Evolutionary conservation across 805 yeast species (phyloP).

Genomic region (Teunomyces aglyptinius): DNA sequence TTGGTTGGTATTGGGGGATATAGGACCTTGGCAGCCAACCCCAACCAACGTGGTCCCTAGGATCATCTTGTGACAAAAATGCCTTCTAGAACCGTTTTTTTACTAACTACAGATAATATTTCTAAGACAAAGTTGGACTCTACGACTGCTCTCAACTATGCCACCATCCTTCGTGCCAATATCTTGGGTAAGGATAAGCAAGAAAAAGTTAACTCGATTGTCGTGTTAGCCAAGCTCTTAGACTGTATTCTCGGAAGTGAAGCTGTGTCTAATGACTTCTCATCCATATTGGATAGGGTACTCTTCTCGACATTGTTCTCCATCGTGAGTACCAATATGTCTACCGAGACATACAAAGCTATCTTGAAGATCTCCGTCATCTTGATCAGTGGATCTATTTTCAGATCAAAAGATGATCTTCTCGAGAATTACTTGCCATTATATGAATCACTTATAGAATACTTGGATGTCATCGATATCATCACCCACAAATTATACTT

Average conservation of each 20-base stretch:
- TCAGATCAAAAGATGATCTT: slow-evolving; percentile 33
- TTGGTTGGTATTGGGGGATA: background rate
- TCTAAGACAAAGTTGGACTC: slow-evolving; percentile 32
- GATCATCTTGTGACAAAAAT: background rate
- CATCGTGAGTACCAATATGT: slow-evolving; percentile 40
- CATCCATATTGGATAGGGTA: slow-evolving; percentile 36
- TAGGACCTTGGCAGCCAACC: background rate
- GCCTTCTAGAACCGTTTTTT: background rate
- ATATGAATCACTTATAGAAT: slow-evolving; percentile 34
- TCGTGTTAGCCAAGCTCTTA: slow-evolving; percentile 51
- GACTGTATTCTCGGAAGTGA: slow-evolving; percentile 43
- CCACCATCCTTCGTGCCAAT: slow-evolving; percentile 37
- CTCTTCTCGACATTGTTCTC: slow-evolving; percentile 42
- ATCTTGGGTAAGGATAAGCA: slow-evolving; percentile 47
- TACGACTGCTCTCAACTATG: slow-evolving; percentile 32
- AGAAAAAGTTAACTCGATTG: slow-evolving; percentile 52
- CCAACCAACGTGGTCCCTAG: background rate
- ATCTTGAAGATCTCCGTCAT: slow-evolving; percentile 43
- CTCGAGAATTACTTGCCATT: slow-evolving; percentile 37
- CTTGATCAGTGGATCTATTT: slow-evolving; percentile 44
- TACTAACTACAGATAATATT: slow-evolving; percentile 21
- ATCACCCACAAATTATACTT: slow-evolving; percentile 42
- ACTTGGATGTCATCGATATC: slow-evolving; percentile 41
- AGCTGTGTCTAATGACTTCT: slow-evolving; percentile 36
- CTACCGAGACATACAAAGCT: slow-evolving; percentile 45